Percentiles rank a stretch among this genome's conserved stretches.
These are phyloP conservation scores for Byssochlamys sp. DNA, from an alignment of 2,329 filamentous ascomycete genomes.

Conservation along the genomic window DNA sequence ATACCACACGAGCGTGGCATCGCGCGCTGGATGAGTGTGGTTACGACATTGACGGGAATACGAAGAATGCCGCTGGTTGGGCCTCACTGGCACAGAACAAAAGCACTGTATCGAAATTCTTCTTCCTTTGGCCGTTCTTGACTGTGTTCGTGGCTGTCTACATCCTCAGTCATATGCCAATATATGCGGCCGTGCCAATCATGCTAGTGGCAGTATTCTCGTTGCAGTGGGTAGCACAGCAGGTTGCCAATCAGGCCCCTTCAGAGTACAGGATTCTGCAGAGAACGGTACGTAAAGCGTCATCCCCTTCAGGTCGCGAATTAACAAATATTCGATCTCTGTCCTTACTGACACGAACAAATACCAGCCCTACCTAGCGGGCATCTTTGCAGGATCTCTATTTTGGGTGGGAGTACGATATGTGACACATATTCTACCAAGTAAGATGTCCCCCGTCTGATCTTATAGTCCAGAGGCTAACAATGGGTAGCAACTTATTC, in stretches of 20 bases:
- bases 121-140: constrained; percentile 80
- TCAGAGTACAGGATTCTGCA: constrained; percentile 82
- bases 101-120: constrained; percentile 69
- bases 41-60: constrained; percentile 67
- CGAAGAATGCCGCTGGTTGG: constrained; percentile 60
- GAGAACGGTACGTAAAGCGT: constrained; percentile 57
- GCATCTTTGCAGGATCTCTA: constrained; percentile 79
- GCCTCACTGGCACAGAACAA: constrained; percentile 65
- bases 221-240: constrained; percentile 67
- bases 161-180: constrained; percentile 61
- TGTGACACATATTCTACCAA: constrained; percentile 62
- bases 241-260: constrained; percentile 71
- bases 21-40: constrained; percentile 74
- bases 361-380: constrained; percentile 72
- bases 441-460: constrained; percentile 37
- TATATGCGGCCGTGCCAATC: constrained; percentile 67
- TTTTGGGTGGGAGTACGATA: constrained; percentile 73
- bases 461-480: constrained; percentile 20
- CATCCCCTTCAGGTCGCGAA: not conserved
- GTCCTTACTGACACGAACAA: constrained; percentile 12
- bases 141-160: constrained; percentile 63
- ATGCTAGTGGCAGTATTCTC: constrained; percentile 54
- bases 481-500: constrained; percentile 51
- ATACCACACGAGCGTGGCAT: constrained; percentile 71
- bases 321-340: not conserved